phyloP scores from a whole-genome alignment of 2,329 filamentous ascomycete genomes.

The Dactylella cylindrospora region DNA sequence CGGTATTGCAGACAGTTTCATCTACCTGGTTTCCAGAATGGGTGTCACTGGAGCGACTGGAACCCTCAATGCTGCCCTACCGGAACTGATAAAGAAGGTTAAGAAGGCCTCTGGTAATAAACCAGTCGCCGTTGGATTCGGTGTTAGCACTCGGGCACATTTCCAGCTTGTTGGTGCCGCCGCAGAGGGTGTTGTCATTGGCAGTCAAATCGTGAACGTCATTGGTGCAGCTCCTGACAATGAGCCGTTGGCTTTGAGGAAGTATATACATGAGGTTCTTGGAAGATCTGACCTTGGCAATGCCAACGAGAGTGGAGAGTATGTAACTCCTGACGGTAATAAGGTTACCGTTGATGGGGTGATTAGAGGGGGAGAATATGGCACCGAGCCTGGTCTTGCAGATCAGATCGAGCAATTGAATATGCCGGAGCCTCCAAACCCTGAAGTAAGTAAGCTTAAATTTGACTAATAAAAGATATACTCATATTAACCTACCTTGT shows the following conservation, averaged over 20 bases:
- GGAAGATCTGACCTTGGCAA: slow-evolving; percentile 55
- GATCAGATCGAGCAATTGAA: slow-evolving; percentile 84
- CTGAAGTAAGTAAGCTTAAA: slow-evolving; percentile 46
- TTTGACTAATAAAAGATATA: neutral
- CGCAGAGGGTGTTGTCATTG: slow-evolving; percentile 93
- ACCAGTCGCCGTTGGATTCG: slow-evolving; percentile 90
- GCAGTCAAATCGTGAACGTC: slow-evolving; percentile 87
- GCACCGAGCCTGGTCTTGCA: slow-evolving; percentile 68
- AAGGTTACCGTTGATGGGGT: slow-evolving; percentile 68
- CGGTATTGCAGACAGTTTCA: slow-evolving; percentile 95
- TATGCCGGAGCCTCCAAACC: slow-evolving; percentile 55
- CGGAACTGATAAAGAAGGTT: slow-evolving; percentile 77
- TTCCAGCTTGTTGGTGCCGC: slow-evolving; percentile 81
- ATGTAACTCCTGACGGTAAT: slow-evolving; percentile 61
- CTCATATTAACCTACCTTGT: slow-evolving; percentile 49
- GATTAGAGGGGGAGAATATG: slow-evolving; percentile 61
- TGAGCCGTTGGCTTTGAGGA: slow-evolving; percentile 72
- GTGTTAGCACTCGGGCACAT: slow-evolving; percentile 92
- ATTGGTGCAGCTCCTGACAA: slow-evolving; percentile 68
- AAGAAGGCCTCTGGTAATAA: slow-evolving; percentile 90
- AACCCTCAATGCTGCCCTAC: slow-evolving; percentile 76
- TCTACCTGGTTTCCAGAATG: slow-evolving; percentile 97
- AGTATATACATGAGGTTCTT: slow-evolving; percentile 75
- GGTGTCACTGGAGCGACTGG: slow-evolving; percentile 91
- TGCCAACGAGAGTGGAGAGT: slow-evolving; percentile 50